Evolutionary conservation across 371 early-diverging fungal species (phyloP).

Genomic region (Mycotypha africana): DNA sequence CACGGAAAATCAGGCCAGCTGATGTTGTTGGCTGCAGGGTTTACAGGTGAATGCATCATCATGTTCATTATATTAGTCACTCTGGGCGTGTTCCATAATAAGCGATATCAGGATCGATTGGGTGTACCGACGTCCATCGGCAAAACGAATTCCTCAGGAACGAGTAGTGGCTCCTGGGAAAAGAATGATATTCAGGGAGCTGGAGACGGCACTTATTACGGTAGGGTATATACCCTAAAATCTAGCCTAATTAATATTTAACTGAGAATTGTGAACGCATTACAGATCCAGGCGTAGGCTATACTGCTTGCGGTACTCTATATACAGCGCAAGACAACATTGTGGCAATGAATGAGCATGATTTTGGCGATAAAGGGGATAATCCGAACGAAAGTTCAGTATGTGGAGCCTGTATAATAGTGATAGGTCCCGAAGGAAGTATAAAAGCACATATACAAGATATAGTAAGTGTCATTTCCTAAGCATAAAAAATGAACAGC

Average conservation of each 20-base stretch:
- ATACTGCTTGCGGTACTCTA: conserved; percentile 33
- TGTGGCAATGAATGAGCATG: conserved; percentile 34
- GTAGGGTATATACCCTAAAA: conserved; percentile 5
- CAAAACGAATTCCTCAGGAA: conserved; percentile 28
- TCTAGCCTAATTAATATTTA: background rate
- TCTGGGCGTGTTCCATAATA: conserved; percentile 29
- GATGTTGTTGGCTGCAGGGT: conserved; percentile 19
- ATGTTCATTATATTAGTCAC: conserved; percentile 34
- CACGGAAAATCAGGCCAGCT: conserved; percentile 29
- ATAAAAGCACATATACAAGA: conserved; percentile 40
- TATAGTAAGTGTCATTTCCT: conserved; percentile 24
- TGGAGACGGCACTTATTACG: conserved; percentile 47
- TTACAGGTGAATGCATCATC: conserved; percentile 17
- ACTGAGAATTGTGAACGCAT: background rate
- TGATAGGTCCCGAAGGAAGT: conserved; percentile 33
- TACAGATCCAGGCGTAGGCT: conserved; percentile 40
- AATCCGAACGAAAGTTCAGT: conserved; percentile 41
- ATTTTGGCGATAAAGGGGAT: conserved; percentile 32
- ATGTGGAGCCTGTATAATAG: conserved; percentile 35
- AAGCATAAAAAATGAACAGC: too few species aligned
- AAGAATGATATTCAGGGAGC: conserved; percentile 23
- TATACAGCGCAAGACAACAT: conserved; percentile 35
- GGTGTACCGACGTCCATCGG: conserved; percentile 32
- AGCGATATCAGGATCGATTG: conserved; percentile 17
- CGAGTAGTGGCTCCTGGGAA: conserved; percentile 31